These are phyloP conservation scores for Ilex aquifolium DNA, from an alignment of 257 asterid genomes.

Conservation along the genomic window DNA sequence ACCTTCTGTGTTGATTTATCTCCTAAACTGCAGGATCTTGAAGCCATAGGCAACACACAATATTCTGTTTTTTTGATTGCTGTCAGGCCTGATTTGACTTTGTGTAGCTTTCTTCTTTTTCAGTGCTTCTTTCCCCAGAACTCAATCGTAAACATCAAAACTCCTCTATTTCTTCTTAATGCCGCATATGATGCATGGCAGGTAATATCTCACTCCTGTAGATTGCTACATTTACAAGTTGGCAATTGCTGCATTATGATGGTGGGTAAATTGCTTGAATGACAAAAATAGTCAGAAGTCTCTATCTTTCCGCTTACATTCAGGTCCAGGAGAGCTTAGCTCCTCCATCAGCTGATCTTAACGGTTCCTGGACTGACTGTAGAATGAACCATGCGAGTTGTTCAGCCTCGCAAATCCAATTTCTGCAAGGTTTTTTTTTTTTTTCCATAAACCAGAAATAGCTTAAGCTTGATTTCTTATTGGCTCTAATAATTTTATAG, in stretches of 20 bases:
- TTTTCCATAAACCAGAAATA: too few species aligned
- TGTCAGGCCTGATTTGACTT: not conserved
- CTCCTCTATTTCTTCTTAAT: slow-evolving; percentile 61
- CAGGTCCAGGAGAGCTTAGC: slow-evolving; percentile 76
- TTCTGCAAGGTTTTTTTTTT: slow-evolving; percentile 27
- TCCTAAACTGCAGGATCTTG: not conserved
- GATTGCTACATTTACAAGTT: too few species aligned
- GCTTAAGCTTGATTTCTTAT: not conserved
- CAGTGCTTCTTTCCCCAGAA: slow-evolving; percentile 83
- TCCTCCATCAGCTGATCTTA: slow-evolving; percentile 62
- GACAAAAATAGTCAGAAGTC: too few species aligned
- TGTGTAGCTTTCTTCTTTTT: not conserved
- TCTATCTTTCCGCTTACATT: not conserved
- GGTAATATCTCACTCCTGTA: slow-evolving; percentile 22
- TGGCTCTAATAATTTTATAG: too few species aligned
- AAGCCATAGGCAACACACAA: not conserved
- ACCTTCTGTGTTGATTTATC: not conserved
- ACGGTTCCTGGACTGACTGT: slow-evolving; percentile 56
- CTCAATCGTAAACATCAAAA: slow-evolving; percentile 35
- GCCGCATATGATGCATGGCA: slow-evolving; percentile 75
- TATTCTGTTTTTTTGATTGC: not conserved
- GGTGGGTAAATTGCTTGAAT: too few species aligned
- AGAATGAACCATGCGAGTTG: slow-evolving; percentile 41
- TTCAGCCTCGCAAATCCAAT: slow-evolving; percentile 47
- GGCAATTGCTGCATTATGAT: too few species aligned